Conservation (phyloP, 495 filamentous ascomycete genomes). For the Penicillium paradoxum region DNA sequence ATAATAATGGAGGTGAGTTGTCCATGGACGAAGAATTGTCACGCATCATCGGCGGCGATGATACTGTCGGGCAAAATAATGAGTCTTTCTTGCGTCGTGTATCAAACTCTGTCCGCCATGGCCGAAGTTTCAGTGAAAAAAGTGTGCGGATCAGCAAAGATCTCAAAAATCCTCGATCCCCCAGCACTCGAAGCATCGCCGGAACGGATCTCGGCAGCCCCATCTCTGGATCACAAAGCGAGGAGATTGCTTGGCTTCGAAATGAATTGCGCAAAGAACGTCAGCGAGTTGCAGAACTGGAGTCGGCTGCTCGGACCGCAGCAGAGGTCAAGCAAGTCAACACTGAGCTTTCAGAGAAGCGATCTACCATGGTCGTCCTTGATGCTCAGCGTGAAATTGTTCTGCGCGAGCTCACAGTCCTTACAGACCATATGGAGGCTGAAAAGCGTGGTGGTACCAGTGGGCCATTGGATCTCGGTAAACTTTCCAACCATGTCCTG, state of each 20-base stretch:
- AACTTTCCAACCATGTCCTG: conserved; percentile 77
- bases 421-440: conserved; percentile 70
- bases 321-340: conserved; percentile 80
- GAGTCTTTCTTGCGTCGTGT: conserved; percentile 77
- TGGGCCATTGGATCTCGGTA: conserved; percentile 64
- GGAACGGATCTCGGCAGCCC: conserved; percentile 71
- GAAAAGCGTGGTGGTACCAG: conserved; percentile 57
- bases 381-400: conserved; percentile 95
- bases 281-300: conserved; percentile 76
- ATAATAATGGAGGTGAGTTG: conserved; percentile 70
- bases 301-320: conserved; percentile 61
- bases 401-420: conserved; percentile 80
- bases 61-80: conserved; percentile 37
- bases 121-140: conserved; percentile 79
- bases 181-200: conserved; percentile 59
- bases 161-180: conserved; percentile 66
- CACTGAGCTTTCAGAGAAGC: conserved; percentile 84
- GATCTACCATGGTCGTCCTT: conserved; percentile 91
- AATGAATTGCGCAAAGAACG: conserved; percentile 75
- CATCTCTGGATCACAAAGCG: conserved; percentile 56
- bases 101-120: conserved; percentile 89
- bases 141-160: conserved; percentile 46
- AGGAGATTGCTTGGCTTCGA: conserved; percentile 70
- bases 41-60: conserved; percentile 70
- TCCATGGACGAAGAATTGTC: conserved; percentile 89